Evolutionary conservation across 2,329 filamentous ascomycete genomes (phyloP), one percentile per base, ranked within the genome.

Genomic region (Penicillium brasilianum): DNA sequence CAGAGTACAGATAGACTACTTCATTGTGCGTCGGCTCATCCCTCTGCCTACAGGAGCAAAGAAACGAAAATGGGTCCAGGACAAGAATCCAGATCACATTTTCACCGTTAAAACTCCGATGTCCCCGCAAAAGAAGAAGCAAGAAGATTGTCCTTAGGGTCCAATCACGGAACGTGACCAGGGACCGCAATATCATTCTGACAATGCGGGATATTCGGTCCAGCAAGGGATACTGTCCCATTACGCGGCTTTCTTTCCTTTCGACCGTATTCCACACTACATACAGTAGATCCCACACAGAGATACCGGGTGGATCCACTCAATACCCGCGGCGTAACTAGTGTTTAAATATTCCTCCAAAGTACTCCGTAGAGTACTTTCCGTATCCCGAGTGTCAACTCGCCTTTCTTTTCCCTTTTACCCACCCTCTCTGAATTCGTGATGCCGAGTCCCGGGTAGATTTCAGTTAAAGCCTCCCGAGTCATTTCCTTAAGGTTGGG

Each of bases 141-240:
- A 41, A 20, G 9, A 49, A 43, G n/a, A 11, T n/a, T n/a, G 25
- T 48, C 25, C 9, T 14, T 4, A 25, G 18, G 18, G 32, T 55
- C 37, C 39, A 60, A 48, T 59, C 37, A 55, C 36, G 55, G 32
- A 57, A 28, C 25, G 34, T 44, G 58, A 57, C 52, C 20, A 55
- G 55, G 55, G 28, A 59, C 54, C 49, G 59, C 50, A 61, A 50
- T 53, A 53, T 39, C 50, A 56, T 51, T 37, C 16, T 44, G 25
- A 30, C n/a, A n/a, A 16, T 36, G 34, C 18, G 36, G 53, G 41
- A 60, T 55, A 62, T 37, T 49, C 49, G 30, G 54, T 39, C 32
- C 63, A 48, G 63, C 63, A 65, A 65, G 63, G 63, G 63, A 65
- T 63, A 22, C 16, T 44, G 28, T 13, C 18, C 41, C 39, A 63